Base-by-base conservation (phyloP, 139 green algal genomes). In the Chlorella sp. region DNA sequence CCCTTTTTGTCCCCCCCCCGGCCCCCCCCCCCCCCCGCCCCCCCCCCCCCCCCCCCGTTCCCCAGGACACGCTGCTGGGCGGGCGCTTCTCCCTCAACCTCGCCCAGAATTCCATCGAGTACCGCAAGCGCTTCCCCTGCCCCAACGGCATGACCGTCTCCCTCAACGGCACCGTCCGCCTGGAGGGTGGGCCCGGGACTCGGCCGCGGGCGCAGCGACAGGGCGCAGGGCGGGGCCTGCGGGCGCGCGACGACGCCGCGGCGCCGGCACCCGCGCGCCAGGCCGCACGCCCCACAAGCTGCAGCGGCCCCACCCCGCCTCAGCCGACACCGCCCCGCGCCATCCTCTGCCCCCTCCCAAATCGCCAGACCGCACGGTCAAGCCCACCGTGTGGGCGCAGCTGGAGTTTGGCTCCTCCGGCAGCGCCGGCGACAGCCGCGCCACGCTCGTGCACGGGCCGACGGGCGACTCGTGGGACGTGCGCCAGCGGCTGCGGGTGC, bases 1-100 rank as follows among this genome's bases (percentile, higher is more conserved):
- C 23, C 21, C 41, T 14, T 19, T n/a, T 58, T 51, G 19, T 48
- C 17, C 31, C 31, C 45, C 31, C 17, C 48, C 45, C 31, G 17
- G 2, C 8, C 29, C 4, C 9, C 8, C 5, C 27, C 45, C 31
- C 14, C 2, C 36, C 38, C 5, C 15, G 60, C 42, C 27, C 41
- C 25, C 63, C 12, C 42, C 23, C 5, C 25, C 14, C 27, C 41
- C 41, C 40, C 8, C 56, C 11, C 31, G 11, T n/a, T 56, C 64
- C n/a, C 33, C 67, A 84, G 73, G 73, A 83, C 62, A 23, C 27
- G 5, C 21, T 83, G 9, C 33, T 84, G 8, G 50, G 36, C 29
- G 79, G 79, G 0, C n/a, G 64, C 45, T 67, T 84, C 53, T 72
- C 45, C 29, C 51, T 84, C 27, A 84, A 84, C 66, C 40, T 84